Evolutionary conservation across 352 stramenopile genomes (phyloP).

Genomic region (Phytopythium chamaehyphon): DNA sequence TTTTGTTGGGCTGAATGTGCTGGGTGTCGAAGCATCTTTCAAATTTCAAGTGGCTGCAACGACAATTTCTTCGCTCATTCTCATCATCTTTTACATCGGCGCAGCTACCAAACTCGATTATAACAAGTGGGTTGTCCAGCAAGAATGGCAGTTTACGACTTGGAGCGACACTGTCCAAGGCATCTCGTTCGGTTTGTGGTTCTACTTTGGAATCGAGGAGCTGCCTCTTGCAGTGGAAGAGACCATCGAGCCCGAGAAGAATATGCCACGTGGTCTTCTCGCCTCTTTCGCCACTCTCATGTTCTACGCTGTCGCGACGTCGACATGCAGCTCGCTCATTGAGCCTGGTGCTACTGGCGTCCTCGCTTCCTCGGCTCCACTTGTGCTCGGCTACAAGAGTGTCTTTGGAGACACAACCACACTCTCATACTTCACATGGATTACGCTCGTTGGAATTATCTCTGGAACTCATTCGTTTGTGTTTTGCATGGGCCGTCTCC

Average conservation of each 20-base stretch:
- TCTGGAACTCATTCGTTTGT: conserved; percentile 68
- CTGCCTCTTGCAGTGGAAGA: conserved; percentile 65
- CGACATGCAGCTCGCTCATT: conserved; percentile 48
- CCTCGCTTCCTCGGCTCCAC: conserved; percentile 28
- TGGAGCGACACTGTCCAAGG: conserved; percentile 41
- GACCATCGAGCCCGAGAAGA: conserved; percentile 61
- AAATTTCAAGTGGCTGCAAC: conserved; percentile 55
- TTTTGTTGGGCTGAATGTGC: conserved; percentile 61
- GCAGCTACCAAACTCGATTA: conserved; percentile 50
- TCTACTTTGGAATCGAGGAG: conserved; percentile 75
- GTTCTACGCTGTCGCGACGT: conserved; percentile 43
- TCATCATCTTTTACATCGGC: conserved; percentile 58
- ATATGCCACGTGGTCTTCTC: conserved; percentile 52
- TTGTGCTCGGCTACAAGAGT: conserved; percentile 60
- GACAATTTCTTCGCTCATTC: conserved; percentile 37
- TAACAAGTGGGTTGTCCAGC: conserved; percentile 40
- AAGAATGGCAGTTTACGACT: conserved; percentile 46
- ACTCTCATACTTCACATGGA: conserved; percentile 59
- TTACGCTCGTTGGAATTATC: conserved; percentile 55
- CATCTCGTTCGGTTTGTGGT: conserved; percentile 65
- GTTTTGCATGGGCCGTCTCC: conserved; percentile 57
- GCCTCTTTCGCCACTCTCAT: conserved; percentile 51
- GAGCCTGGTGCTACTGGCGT: conserved; percentile 35
- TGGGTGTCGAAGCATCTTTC: conserved; percentile 56
- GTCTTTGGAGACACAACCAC: conserved; percentile 64